Conservation (phyloP, 1,284 basidiomycete genomes). For the Cerioporus squamosus region DNA sequence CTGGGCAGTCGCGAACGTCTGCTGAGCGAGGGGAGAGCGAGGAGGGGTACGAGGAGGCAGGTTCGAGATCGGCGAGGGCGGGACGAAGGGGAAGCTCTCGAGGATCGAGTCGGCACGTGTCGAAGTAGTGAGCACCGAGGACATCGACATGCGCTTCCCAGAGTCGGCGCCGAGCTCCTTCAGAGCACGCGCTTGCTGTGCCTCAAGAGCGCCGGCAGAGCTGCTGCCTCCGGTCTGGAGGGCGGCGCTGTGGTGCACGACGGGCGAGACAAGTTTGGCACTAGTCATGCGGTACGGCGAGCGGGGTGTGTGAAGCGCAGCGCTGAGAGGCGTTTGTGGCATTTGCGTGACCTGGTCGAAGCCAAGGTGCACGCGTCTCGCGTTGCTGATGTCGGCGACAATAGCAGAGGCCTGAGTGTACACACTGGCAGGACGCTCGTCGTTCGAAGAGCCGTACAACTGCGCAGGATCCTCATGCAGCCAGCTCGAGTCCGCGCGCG, state of each 20-base stretch:
- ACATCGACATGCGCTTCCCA: slow-evolving; percentile 58
- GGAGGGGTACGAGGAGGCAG: slow-evolving; percentile 75
- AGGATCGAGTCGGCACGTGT: slow-evolving; percentile 79
- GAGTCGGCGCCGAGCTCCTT: slow-evolving; percentile 54
- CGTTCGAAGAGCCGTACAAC: slow-evolving; percentile 12
- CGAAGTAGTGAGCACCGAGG: slow-evolving; percentile 67
- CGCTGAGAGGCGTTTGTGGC: slow-evolving; percentile 33
- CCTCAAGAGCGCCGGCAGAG: slow-evolving; percentile 47
- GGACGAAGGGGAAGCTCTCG: slow-evolving; percentile 84
- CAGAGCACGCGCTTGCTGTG: slow-evolving; percentile 62
- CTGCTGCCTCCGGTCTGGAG: slow-evolving; percentile 25
- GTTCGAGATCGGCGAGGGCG: slow-evolving; percentile 81
- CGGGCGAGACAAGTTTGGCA: slow-evolving; percentile 57
- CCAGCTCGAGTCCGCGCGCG: slow-evolving; percentile 30
- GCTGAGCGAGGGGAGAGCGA: slow-evolving; percentile 67
- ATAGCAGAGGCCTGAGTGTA: slow-evolving; percentile 65
- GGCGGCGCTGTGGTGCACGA: slow-evolving; percentile 30
- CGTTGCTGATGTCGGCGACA: slow-evolving; percentile 63
- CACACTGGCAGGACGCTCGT: slow-evolving; percentile 57
- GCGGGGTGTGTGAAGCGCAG: slow-evolving; percentile 40
- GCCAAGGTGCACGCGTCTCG: slow-evolving; percentile 66
- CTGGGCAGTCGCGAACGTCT: slow-evolving; percentile 43
- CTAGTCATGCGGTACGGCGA: slow-evolving; percentile 63
- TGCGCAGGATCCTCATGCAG: slow-evolving; percentile 21
- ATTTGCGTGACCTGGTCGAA: slow-evolving; percentile 37